Evolutionary conservation across 148 eudicot species (phyloP), one percentile per base, ranked within the genome.

Genomic region (Fallopia convolvulus): DNA sequence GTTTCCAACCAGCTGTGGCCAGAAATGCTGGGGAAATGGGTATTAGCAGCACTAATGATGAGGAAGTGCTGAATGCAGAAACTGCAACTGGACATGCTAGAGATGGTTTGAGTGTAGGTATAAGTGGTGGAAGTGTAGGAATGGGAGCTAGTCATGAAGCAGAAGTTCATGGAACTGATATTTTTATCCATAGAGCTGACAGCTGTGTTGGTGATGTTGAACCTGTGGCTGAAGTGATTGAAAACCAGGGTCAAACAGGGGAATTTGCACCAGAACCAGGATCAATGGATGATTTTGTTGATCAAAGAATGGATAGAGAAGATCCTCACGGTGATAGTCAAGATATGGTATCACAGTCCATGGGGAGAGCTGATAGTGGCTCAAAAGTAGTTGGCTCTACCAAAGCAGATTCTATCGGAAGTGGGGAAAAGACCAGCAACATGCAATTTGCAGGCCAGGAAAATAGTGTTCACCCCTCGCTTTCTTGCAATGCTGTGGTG

Each of bases 71-170:
- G 47, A 93, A 96, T 79, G 81, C 98, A 8, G 97, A 96, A 79
- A 96, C 90, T 75, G 85, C 84, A 11, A 96, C 92, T 80, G 92
- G 82, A 52, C 89, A 86, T 46, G 93, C 93, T 75, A 90, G 89
- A 79, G 97, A 93, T 80, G 94, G 88, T 12, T 90, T 88, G 74
- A 96, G 99, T 83, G 80, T 96, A 76, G 99, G 97, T 60, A 82
- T 93, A 42, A 96, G 99, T 80, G 97, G 97, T 77, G 98, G 99
- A 82, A 96, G 99, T 89, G 94, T 96, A 68, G 98, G 99, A 72
- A 96, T 93, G 99, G 99, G 94, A 74, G 97, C 98, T 80, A 96
- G 98, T 80, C 97, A 96, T 82, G 99, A 96, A 81, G 99, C 99
- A 82, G 98, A 96, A 83, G 89, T 96, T 61, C 99, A 96, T 78